Evolutionary conservation across 2,329 filamentous ascomycete genomes (phyloP).

Genomic region (Fusarium devonianum): DNA sequence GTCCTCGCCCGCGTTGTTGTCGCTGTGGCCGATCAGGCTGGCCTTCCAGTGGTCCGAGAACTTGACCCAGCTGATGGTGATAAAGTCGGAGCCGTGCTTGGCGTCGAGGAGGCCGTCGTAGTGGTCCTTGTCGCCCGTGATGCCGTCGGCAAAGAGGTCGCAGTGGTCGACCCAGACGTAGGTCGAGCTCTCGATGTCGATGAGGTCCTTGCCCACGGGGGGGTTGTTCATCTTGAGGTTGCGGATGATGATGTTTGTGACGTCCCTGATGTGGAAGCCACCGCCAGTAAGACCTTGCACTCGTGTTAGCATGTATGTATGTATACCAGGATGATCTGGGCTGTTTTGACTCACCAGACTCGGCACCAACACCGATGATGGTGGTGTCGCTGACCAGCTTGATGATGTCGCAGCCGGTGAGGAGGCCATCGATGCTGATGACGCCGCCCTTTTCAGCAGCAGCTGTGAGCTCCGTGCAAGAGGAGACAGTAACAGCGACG

Average conservation of each 20-base stretch:
- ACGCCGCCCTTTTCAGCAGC: slow-evolving; percentile 51
- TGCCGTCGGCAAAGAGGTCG: slow-evolving; percentile 59
- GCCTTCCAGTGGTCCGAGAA: slow-evolving; percentile 62
- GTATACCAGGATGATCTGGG: no score
- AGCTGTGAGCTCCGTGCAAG: slow-evolving; percentile 50
- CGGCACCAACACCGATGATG: slow-evolving; percentile 55
- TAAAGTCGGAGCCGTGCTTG: slow-evolving; percentile 63
- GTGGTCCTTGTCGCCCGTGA: slow-evolving; percentile 64
- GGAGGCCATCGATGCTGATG: slow-evolving; percentile 52
- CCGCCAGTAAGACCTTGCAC: slow-evolving; percentile 44
- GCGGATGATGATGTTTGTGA: slow-evolving; percentile 59
- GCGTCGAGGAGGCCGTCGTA: slow-evolving; percentile 68
- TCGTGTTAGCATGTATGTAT: background rate
- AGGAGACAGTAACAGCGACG: slow-evolving; percentile 53
- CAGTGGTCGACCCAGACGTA: slow-evolving; percentile 66
- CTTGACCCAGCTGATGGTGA: slow-evolving; percentile 48
- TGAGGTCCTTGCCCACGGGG: slow-evolving; percentile 54
- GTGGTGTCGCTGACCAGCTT: slow-evolving; percentile 56
- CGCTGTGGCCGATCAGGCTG: slow-evolving; percentile 65
- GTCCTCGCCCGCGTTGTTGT: slow-evolving; percentile 59
- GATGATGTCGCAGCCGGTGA: slow-evolving; percentile 50
- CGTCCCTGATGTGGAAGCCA: slow-evolving; percentile 54
- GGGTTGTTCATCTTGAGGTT: slow-evolving; percentile 58
- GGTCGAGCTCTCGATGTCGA: slow-evolving; percentile 51
- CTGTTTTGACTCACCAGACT: slow-evolving; percentile 42